A percentile compares a stretch with the other conserved stretches of the same genome.
phyloP scores from a whole-genome alignment of 2,329 filamentous ascomycete genomes.

The Aspergillus viridinutans region DNA sequence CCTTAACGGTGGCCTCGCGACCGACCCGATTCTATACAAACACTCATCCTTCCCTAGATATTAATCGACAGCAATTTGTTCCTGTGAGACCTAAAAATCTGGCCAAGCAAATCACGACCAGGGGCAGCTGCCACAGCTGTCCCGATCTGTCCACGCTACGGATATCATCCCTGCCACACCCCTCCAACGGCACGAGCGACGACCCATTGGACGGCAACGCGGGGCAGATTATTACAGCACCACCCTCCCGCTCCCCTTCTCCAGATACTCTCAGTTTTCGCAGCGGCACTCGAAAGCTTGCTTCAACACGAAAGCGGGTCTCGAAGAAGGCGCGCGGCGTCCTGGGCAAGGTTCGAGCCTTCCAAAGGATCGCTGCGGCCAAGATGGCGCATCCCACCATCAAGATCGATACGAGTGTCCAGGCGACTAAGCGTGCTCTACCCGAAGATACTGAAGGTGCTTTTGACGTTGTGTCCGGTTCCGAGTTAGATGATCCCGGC shows the following conservation, averaged over 20 bases:
- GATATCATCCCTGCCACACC: slow-evolving; percentile 24
- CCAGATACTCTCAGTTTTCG: slow-evolving; percentile 28
- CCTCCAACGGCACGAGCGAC: slow-evolving; percentile 21
- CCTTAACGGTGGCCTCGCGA: slow-evolving; percentile 9
- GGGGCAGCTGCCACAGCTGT: slow-evolving; percentile 42
- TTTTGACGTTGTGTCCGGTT: slow-evolving; percentile 20
- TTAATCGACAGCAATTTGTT: slow-evolving; percentile 11
- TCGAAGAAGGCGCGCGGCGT: slow-evolving; percentile 39
- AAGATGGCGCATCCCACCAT: slow-evolving; percentile 41
- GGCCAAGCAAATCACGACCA: slow-evolving; percentile 36
- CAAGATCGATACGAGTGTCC: slow-evolving; percentile 38
- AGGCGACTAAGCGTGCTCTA: slow-evolving; percentile 35
- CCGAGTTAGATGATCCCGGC: slow-evolving; percentile 25
- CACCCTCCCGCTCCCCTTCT: slow-evolving; percentile 29
- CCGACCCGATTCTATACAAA: not conserved
- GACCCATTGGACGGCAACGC: slow-evolving; percentile 23
- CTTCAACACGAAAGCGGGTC: slow-evolving; percentile 30
- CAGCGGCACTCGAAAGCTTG: slow-evolving; percentile 26
- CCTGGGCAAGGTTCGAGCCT: slow-evolving; percentile 38
- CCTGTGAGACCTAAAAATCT: slow-evolving; percentile 33
- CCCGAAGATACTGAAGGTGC: slow-evolving; percentile 33
- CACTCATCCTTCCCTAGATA: not conserved
- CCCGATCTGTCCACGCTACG: slow-evolving; percentile 39
- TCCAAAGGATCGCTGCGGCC: slow-evolving; percentile 36
- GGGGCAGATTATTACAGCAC: slow-evolving; percentile 24